A percentile compares a stretch with the other conserved stretches of the same genome.
Evolutionary conservation across 371 early-diverging fungal genomes (phyloP).

Genomic region (Syncephalastrum sp.): DNA sequence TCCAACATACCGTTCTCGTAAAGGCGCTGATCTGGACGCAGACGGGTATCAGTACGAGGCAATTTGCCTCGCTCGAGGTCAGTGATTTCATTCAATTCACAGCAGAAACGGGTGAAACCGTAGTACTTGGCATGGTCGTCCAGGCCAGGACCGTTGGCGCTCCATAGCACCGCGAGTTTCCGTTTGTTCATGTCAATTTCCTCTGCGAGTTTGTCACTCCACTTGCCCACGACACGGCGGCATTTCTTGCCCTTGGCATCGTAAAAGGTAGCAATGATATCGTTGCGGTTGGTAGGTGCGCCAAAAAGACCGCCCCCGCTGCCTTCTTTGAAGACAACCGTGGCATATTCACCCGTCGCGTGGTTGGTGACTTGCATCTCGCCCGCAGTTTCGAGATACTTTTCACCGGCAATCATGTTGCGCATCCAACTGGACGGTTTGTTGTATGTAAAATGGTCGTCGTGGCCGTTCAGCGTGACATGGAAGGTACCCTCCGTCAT

Average conservation of each 20-base stretch:
- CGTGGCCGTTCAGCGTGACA: conserved; percentile 57
- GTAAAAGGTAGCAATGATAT: conserved; percentile 62
- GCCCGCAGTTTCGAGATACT: conserved; percentile 79
- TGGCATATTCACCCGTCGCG: conserved; percentile 65
- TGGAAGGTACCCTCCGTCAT: conserved; percentile 73
- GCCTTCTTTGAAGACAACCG: conserved; percentile 63
- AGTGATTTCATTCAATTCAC: conserved; percentile 81
- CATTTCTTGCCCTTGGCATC: conserved; percentile 47
- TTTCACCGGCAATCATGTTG: conserved; percentile 77
- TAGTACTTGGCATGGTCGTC: conserved; percentile 75
- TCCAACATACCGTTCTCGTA: conserved; percentile 74
- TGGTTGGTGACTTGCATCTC: conserved; percentile 74
- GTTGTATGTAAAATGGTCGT: conserved; percentile 74
- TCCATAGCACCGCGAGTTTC: conserved; percentile 78
- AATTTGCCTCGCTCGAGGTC: conserved; percentile 54
- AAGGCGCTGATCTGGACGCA: conserved; percentile 85
- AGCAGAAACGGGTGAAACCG: conserved; percentile 84
- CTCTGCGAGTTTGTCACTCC: conserved; percentile 58
- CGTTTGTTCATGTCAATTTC: conserved; percentile 48
- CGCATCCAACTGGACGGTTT: conserved; percentile 85
- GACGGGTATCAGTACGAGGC: conserved; percentile 87
- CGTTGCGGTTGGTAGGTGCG: conserved; percentile 60
- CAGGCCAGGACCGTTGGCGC: conserved; percentile 62
- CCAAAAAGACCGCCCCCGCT: conserved; percentile 58
- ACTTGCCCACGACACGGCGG: conserved; percentile 55